These are phyloP conservation scores for Phycomyces nitens DNA, from an alignment of 192 early-diverging fungal genomes.

Conservation along the genomic window DNA sequence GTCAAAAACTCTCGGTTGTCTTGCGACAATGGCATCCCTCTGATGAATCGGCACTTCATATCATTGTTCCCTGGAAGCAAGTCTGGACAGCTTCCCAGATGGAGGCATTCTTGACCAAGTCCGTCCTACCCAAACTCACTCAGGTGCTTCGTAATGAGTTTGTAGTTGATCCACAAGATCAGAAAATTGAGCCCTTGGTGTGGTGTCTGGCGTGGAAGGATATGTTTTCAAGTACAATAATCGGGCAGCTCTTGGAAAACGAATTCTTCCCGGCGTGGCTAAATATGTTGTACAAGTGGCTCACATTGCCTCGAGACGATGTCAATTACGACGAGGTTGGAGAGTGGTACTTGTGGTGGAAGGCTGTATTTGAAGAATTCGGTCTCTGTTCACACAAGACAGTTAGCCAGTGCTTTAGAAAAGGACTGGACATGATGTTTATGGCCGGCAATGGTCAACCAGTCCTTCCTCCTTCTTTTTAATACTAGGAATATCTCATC, in stretches of 20 bases:
- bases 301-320: constrained; percentile 39
- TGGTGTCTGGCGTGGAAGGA: constrained; percentile 62
- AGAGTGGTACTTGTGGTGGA: constrained; percentile 72
- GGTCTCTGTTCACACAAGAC: constrained; percentile 25
- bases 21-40: constrained; percentile 65
- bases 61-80: constrained; percentile 62
- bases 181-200: constrained; percentile 61
- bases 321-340: constrained; percentile 60
- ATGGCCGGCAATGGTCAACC: constrained; percentile 21
- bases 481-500: neutral
- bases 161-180: constrained; percentile 67
- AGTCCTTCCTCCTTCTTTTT: neutral
- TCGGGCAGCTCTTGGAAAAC: constrained; percentile 61
- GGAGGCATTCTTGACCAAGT: constrained; percentile 56
- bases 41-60: constrained; percentile 46
- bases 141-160: constrained; percentile 58
- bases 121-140: constrained; percentile 70
- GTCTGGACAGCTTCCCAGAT: constrained; percentile 52
- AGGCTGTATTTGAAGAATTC: constrained; percentile 40
- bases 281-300: constrained; percentile 65
- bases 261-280: constrained; percentile 85
- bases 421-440: constrained; percentile 74
- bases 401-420: constrained; percentile 55
- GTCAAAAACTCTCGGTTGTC: constrained; percentile 54
- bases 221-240: constrained; percentile 45